Evolutionary conservation across 2,329 filamentous ascomycete species (phyloP), one percentile per base, ranked within the genome.

Genomic region (Amauroascus niger): DNA sequence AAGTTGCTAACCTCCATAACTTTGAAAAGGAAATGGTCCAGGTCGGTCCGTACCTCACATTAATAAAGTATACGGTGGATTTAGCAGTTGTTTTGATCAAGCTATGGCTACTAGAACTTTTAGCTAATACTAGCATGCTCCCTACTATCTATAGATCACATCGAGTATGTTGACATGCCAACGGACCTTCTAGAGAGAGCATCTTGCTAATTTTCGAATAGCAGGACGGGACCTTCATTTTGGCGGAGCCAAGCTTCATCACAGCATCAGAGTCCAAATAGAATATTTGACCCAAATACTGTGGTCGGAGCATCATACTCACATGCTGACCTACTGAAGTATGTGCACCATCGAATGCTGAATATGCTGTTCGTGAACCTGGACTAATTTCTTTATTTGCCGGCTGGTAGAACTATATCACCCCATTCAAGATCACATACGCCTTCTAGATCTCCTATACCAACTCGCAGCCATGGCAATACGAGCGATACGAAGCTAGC

Each of bases 11-110:
- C 48, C 45, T 33, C 8, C n/a, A 32, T 39, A 13, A 46, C 52
- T 49, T n/a, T n/a, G 24, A 6, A n/a, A 53, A 97, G 88, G 93
- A 98, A 79, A 98, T 98, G 93, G 88, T 96, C 63, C 91, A 98
- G 86, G 90, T 98, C 77, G 91, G 93, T 97, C 84, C 79, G 83
- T 86, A 64, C 64, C 62, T 65, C 65, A 60, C 56, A 55, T 56
- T 55, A 54, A 47, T 56, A 22, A 26, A 51, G 8, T 44, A 35
- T 14, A 43, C 24, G 11, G 11, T 35, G 28, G 2, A 44, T 41
- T 43, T 33, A 18, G 24, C 39, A 44, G 6, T 26, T 44, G 16
- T 51, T n/a, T 26, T 51, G n/a, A 18, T 44, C 8, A 13, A 45
- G 37, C 35, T n/a, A n/a, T 50, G 16, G n/a, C 26, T 39, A 11